Evolutionary conservation across 2,329 filamentous ascomycete genomes (phyloP).

Genomic region (Paraconiothyrium sp.): DNA sequence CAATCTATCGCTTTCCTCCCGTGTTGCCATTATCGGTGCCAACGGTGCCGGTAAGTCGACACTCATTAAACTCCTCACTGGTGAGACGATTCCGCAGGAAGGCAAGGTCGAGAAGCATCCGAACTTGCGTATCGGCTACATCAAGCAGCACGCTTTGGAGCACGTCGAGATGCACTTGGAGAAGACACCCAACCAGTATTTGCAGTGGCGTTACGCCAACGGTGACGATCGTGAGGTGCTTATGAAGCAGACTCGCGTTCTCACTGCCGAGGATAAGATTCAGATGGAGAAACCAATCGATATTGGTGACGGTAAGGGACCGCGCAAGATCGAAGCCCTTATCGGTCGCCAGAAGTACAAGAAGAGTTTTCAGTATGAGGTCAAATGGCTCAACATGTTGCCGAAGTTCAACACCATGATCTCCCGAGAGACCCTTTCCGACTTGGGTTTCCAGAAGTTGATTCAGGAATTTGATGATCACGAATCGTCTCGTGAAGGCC

Average conservation of each 20-base stretch:
- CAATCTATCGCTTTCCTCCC: slow-evolving; percentile 85
- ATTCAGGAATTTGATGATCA: slow-evolving; percentile 99
- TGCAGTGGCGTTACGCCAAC: slow-evolving; percentile 98
- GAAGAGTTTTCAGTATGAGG: slow-evolving; percentile 98
- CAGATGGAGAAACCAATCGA: slow-evolving; percentile 95
- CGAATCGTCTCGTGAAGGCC: slow-evolving; percentile 96
- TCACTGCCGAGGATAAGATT: slow-evolving; percentile 83
- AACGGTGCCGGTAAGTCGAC: slow-evolving; percentile 99
- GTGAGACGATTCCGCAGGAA: slow-evolving; percentile 82
- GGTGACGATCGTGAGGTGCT: slow-evolving; percentile 96
- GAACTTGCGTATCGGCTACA: slow-evolving; percentile 98
- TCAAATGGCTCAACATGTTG: slow-evolving; percentile 89
- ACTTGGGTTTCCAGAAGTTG: slow-evolving; percentile 89
- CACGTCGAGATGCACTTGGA: slow-evolving; percentile 99
- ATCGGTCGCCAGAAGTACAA: slow-evolving; percentile 99
- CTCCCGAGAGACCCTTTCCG: slow-evolving; percentile 87
- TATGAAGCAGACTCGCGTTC: slow-evolving; percentile 94
- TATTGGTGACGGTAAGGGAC: slow-evolving; percentile 80
- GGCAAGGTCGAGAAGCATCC: slow-evolving; percentile 98
- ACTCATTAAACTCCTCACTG: slow-evolving; percentile 95
- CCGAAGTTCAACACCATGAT: slow-evolving; percentile 95
- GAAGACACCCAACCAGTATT: slow-evolving; percentile 98
- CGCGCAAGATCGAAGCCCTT: slow-evolving; percentile 81
- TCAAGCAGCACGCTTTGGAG: slow-evolving; percentile 98
- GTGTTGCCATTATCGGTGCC: slow-evolving; percentile 94